These are phyloP conservation scores for Calonectria ilicicola DNA, from an alignment of 2,329 filamentous ascomycete species.

Conservation along the genomic window DNA sequence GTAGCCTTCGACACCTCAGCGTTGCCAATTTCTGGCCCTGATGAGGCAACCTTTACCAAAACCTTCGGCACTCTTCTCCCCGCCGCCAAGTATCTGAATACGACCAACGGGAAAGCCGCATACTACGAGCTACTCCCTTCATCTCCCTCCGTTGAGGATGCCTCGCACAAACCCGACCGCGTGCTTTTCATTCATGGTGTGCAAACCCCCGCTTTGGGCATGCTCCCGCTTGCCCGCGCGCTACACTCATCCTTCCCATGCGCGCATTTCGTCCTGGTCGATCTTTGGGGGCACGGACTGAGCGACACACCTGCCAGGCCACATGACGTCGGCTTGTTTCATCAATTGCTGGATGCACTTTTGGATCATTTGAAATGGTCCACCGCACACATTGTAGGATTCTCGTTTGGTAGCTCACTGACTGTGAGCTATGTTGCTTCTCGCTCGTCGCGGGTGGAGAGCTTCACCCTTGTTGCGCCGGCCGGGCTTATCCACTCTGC, in stretches of 20 bases:
- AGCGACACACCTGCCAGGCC: slow-evolving; percentile 58
- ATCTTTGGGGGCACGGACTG: slow-evolving; percentile 67
- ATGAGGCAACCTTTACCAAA: slow-evolving; percentile 50
- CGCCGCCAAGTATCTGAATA: slow-evolving; percentile 48
- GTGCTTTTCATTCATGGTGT: slow-evolving; percentile 64
- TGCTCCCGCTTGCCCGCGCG: slow-evolving; percentile 54
- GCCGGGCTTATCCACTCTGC: slow-evolving; percentile 54
- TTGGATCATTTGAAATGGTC: slow-evolving; percentile 56
- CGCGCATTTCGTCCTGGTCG: slow-evolving; percentile 56
- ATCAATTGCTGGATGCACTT: slow-evolving; percentile 52
- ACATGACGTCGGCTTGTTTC: slow-evolving; percentile 57
- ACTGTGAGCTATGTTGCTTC: slow-evolving; percentile 52
- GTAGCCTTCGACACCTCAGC: not conserved
- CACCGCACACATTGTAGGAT: slow-evolving; percentile 59
- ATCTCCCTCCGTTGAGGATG: not conserved
- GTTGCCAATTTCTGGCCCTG: slow-evolving; percentile 48
- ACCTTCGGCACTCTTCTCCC: slow-evolving; percentile 55
- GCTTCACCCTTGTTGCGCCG: slow-evolving; percentile 58
- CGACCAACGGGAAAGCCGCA: slow-evolving; percentile 49
- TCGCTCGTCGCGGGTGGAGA: slow-evolving; percentile 42
- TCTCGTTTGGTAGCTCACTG: slow-evolving; percentile 60
- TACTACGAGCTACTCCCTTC: slow-evolving; percentile 52
- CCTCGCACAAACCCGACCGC: slow-evolving; percentile 25
- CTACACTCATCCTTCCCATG: slow-evolving; percentile 50
- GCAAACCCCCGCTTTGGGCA: slow-evolving; percentile 61